Conservation (phyloP, 805 yeast genomes). For the Yamadazyma scolyti region DNA sequence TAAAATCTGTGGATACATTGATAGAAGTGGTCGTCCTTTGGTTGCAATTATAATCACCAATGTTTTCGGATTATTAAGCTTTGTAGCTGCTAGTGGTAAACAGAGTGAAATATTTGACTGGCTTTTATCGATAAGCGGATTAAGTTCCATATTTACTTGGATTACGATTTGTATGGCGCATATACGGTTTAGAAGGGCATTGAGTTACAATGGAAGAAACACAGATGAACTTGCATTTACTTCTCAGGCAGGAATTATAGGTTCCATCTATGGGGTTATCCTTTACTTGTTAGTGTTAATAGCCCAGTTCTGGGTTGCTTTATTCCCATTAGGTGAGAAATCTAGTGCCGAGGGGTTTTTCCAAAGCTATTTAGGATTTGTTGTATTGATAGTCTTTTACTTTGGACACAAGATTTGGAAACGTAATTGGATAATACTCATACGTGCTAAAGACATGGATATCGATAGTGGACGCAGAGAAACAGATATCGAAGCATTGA, state of each 20-base stretch:
- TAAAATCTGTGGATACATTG: conserved; percentile 59
- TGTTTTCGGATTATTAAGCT: conserved; percentile 55
- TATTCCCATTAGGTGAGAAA: conserved; percentile 34
- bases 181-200: conserved; percentile 37
- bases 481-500: conserved; percentile 36
- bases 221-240: conserved; percentile 33
- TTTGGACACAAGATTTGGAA: conserved; percentile 39
- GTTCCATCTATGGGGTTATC: conserved; percentile 30
- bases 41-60: conserved; percentile 58
- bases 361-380: conserved; percentile 33
- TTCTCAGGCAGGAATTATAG: conserved; percentile 35
- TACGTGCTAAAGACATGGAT: conserved; percentile 34
- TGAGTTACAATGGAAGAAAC: conserved; percentile 28
- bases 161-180: conserved; percentile 37
- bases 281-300: conserved; percentile 33
- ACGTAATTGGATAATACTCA: conserved; percentile 33
- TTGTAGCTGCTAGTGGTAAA: conserved; percentile 41
- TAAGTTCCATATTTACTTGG: conserved; percentile 41
- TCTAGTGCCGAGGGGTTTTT: conserved; percentile 35
- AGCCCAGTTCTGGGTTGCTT: conserved; percentile 42
- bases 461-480: conserved; percentile 43
- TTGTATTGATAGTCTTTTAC: conserved; percentile 32
- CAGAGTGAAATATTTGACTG: conserved; percentile 39
- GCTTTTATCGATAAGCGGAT: conserved; percentile 39
- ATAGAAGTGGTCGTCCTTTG: conserved; percentile 74